phyloP scores from a whole-genome alignment of 306 rosid species.

The Citrullus colocynthis region DNA sequence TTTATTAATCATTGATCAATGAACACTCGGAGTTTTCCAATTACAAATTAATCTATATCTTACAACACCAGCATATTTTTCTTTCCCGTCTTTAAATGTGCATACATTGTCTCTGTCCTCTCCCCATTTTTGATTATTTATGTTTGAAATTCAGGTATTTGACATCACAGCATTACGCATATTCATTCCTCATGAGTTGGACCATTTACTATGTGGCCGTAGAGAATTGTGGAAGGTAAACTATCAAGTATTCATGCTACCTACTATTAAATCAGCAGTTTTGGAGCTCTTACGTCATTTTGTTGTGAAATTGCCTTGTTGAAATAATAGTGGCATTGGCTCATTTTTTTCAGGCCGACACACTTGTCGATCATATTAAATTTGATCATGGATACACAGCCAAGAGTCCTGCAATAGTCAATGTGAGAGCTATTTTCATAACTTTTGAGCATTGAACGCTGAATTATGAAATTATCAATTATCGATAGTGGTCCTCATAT shows the following conservation, averaged over 20 bases:
- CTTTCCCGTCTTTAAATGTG: background rate
- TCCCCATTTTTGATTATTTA: background rate
- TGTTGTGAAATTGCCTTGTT: background rate
- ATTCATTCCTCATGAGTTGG: conserved; percentile 82
- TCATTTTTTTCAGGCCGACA: conserved; percentile 49
- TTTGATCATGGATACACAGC: conserved; percentile 97
- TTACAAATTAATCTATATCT: background rate
- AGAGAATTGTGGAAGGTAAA: conserved; percentile 95
- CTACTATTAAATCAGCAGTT: background rate
- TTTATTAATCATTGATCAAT: background rate
- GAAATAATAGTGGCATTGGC: background rate
- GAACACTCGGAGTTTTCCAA: background rate
- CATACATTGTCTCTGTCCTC: background rate
- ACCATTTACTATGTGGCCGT: conserved; percentile 90
- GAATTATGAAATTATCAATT: background rate
- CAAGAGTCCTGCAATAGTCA: conserved; percentile 87
- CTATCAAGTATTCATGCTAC: background rate
- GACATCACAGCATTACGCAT: conserved; percentile 72
- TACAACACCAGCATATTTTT: background rate
- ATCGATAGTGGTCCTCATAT: background rate
- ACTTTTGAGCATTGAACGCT: background rate
- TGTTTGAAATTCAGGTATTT: conserved; percentile 49
- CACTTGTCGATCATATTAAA: conserved; percentile 86
- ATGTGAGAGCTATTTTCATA: conserved; percentile 38
- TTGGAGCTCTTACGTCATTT: background rate